Evolutionary conservation across 202 grass and related monocot species (phyloP).

Genomic region (Panicum virgatum): DNA sequence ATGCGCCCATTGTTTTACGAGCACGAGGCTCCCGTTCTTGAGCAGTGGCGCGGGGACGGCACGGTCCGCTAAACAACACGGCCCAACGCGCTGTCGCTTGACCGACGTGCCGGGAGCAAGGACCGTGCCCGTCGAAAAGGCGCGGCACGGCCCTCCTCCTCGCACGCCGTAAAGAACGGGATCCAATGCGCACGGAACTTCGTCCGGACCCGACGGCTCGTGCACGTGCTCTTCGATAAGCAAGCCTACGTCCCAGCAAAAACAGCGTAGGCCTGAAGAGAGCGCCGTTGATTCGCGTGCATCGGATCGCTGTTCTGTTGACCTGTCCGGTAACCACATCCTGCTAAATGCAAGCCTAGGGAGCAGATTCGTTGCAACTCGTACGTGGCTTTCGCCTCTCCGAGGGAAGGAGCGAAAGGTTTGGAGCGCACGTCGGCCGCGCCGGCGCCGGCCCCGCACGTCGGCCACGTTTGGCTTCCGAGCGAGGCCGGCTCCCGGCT

Average conservation of each 20-base stretch:
- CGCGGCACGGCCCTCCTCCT: conserved; percentile 7
- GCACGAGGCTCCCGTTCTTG: background rate
- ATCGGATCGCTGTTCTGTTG: background rate
- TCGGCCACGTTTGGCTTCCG: conserved; percentile 21
- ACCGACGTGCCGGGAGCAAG: conserved; percentile 11
- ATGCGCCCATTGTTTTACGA: background rate
- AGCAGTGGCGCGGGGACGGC: conserved; percentile 33
- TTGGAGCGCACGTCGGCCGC: conserved; percentile 34
- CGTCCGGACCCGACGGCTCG: background rate
- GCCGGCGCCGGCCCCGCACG: too few relatives aligned
- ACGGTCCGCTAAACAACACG: conserved; percentile 8
- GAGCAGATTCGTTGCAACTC: background rate
- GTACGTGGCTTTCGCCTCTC: background rate
- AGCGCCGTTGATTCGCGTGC: background rate
- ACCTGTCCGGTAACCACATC: background rate
- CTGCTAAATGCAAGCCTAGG: background rate
- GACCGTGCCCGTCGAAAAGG: conserved; percentile 23
- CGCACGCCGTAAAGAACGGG: background rate
- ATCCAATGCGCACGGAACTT: background rate
- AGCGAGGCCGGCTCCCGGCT: background rate
- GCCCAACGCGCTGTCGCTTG: conserved; percentile 7
- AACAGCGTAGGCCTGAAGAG: background rate
- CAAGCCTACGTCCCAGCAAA: background rate
- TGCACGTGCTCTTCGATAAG: background rate
- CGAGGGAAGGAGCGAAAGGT: background rate